Evolutionary conservation across 345 rosid species (phyloP).

Genomic region (Arabidopsis thaliana): TAIR10.1 NC_003074.8:16488501-16489000

Average conservation of each 20-base stretch:
- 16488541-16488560: too few relatives aligned
- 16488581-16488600: too few relatives aligned
- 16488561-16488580: too few relatives aligned
- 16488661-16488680: neutral
- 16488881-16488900: slow-evolving; percentile 2
- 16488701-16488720: neutral
- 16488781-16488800: neutral
- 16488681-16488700: neutral
- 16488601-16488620: too few relatives aligned
- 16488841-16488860: neutral
- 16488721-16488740: neutral
- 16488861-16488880: neutral
- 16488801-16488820: neutral
- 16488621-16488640: too few relatives aligned
- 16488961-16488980: neutral
- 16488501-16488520: too few relatives aligned
- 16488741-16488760: slow-evolving; percentile 8
- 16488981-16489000: neutral
- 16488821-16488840: neutral
- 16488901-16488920: neutral
- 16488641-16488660: neutral
- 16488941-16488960: neutral
- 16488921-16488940: neutral
- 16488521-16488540: too few relatives aligned
- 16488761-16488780: neutral